Conservation (phyloP, 2,329 filamentous ascomycete species). For the Diaporthe batatas region DNA sequence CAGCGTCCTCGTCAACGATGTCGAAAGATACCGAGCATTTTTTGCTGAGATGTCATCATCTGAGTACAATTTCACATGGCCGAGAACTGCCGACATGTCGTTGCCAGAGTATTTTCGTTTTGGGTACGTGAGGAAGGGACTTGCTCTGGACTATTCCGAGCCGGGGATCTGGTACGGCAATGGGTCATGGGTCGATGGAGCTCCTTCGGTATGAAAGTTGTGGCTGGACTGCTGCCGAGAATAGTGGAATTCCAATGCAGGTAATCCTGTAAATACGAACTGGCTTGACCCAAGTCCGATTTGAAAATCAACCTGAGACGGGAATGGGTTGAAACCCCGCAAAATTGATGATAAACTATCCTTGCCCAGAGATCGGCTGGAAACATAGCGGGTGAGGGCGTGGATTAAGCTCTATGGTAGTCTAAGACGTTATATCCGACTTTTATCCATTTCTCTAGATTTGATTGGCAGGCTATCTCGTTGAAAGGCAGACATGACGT, state of each 20-base stretch:
- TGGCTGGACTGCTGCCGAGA: neutral
- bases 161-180: conserved; percentile 42
- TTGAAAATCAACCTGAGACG: no score
- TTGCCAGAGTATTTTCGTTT: conserved; percentile 43
- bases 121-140: conserved; percentile 40
- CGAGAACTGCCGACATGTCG: neutral
- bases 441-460: no score
- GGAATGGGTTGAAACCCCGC: no score
- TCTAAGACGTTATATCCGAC: no score
- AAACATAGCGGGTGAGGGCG: no score
- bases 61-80: conserved; percentile 10
- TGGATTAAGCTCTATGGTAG: no score
- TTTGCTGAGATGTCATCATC: conserved; percentile 53
- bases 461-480: no score
- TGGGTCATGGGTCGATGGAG: conserved; percentile 38
- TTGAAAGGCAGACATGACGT: no score
- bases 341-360: no score
- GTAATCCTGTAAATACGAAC: no score
- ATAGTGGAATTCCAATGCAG: neutral
- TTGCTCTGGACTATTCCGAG: conserved; percentile 37
- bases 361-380: no score
- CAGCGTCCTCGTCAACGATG: conserved; percentile 86
- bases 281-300: no score
- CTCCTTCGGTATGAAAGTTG: neutral
- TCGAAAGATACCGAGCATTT: conserved; percentile 81